Evolutionary conservation across 2,329 filamentous ascomycete genomes (phyloP).

Genomic region (Beauveria sp.): DNA sequence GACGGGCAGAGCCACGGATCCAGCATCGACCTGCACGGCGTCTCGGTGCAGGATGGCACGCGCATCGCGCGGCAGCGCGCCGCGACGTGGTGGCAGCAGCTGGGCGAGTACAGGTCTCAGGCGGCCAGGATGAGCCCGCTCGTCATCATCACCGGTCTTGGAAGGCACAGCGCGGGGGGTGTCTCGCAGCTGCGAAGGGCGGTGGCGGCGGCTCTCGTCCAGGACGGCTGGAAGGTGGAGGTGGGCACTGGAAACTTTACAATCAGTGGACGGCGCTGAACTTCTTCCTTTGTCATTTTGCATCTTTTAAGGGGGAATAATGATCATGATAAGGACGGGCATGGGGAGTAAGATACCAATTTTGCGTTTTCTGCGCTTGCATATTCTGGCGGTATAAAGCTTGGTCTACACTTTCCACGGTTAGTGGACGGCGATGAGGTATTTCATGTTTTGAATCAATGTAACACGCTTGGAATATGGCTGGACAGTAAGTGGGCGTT

Average conservation of each 20-base stretch:
- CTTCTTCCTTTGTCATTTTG: background rate
- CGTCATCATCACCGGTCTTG: conserved; percentile 73
- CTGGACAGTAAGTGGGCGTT: background rate
- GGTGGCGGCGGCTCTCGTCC: conserved; percentile 66
- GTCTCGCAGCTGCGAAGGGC: conserved; percentile 69
- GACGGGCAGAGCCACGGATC: conserved; percentile 53
- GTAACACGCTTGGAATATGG: background rate
- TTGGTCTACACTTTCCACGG: background rate
- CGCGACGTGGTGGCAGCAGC: conserved; percentile 65
- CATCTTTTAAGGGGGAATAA: background rate
- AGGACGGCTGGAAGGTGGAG: conserved; percentile 78
- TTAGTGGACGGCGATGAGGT: background rate
- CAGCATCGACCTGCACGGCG: conserved; percentile 73
- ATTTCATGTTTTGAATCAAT: background rate
- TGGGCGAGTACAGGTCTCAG: conserved; percentile 56
- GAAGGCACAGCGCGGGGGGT: conserved; percentile 70
- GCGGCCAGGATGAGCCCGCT: conserved; percentile 47
- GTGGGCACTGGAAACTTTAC: conserved; percentile 62
- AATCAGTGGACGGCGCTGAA: conserved; percentile 51
- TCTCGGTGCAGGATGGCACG: conserved; percentile 72
- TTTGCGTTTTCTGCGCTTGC: background rate
- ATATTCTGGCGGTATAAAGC: background rate
- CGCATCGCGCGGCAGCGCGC: conserved; percentile 65
- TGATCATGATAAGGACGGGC: background rate
- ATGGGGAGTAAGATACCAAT: background rate